phyloP scores from a whole-genome alignment of 495 filamentous ascomycete species.

The Trichocladium uniseriatum region DNA sequence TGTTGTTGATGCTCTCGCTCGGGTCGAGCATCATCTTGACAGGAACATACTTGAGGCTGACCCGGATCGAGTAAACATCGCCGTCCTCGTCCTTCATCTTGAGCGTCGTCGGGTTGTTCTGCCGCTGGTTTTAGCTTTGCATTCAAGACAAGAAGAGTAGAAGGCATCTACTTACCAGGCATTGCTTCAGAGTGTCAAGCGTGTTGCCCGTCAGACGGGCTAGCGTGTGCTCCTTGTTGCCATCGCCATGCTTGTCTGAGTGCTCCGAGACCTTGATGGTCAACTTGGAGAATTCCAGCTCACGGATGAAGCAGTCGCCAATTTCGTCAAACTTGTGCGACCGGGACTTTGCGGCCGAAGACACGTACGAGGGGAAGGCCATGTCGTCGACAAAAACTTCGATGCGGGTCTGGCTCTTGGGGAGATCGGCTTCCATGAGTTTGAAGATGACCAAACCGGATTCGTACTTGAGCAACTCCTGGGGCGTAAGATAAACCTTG shows the following conservation, averaged over 20 bases:
- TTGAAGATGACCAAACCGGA: conserved; percentile 92
- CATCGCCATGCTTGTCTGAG: conserved; percentile 61
- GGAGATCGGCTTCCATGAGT: conserved; percentile 76
- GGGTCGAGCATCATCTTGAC: conserved; percentile 90
- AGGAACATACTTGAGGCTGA: conserved; percentile 89
- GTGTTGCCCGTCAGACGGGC: conserved; percentile 82
- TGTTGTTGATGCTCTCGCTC: conserved; percentile 95
- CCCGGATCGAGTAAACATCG: conserved; percentile 68
- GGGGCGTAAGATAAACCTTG: conserved; percentile 65
- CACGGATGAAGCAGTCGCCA: conserved; percentile 91
- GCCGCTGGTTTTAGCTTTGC: conserved; percentile 3
- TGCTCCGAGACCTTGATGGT: conserved; percentile 76
- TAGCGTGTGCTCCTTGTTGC: conserved; percentile 58
- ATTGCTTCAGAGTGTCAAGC: conserved; percentile 73
- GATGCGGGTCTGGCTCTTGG: conserved; percentile 64
- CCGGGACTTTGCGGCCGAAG: conserved; percentile 58
- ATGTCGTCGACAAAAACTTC: conserved; percentile 94
- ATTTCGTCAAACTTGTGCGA: conserved; percentile 72
- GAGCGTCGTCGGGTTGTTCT: conserved; percentile 84
- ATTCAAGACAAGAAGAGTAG: neutral
- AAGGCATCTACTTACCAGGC: conserved; percentile 50
- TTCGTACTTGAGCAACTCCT: conserved; percentile 77
- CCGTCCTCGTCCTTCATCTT: conserved; percentile 67
- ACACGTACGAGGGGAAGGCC: conserved; percentile 81
- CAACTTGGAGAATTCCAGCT: conserved; percentile 89